These are phyloP conservation scores for Rhizopus microsporus DNA, from an alignment of 371 early-diverging fungal genomes.

Conservation along the genomic window DNA sequence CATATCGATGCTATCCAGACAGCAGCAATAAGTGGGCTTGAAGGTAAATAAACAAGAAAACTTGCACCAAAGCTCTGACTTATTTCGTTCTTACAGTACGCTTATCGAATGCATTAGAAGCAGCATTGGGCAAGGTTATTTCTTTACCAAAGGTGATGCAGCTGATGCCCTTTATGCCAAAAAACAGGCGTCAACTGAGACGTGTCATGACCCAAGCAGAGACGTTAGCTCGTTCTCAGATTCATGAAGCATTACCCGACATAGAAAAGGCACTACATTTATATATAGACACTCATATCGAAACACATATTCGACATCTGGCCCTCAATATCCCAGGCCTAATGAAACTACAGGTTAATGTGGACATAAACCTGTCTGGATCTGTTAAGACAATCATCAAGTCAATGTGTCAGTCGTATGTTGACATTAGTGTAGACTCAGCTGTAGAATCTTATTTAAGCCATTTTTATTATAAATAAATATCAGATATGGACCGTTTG, in stretches of 20 bases:
- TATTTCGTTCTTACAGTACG: neutral
- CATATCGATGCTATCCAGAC: conserved; percentile 9
- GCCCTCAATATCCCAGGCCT: conserved; percentile 9
- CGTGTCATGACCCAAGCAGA: neutral
- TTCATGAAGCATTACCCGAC: neutral
- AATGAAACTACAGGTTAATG: too few relatives aligned
- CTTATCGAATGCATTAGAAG: conserved; percentile 3
- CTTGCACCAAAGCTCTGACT: neutral
- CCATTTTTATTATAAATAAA: conserved; percentile 2
- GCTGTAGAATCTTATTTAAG: neutral
- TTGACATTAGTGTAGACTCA: too few relatives aligned
- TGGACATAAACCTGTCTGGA: too few relatives aligned
- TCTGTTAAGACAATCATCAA: too few relatives aligned
- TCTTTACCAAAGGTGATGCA: conserved; percentile 8
- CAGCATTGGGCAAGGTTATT: conserved; percentile 7
- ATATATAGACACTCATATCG: conserved; percentile 2
- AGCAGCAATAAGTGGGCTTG: conserved; percentile 1
- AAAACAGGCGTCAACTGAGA: neutral
- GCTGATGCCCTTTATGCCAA: neutral
- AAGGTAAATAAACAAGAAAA: neutral
- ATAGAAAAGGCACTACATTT: conserved; percentile 5
- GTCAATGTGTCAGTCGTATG: too few relatives aligned
- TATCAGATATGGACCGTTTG: conserved; percentile 57
- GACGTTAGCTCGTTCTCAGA: neutral
- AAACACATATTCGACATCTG: conserved; percentile 9